Evolutionary conservation across 2,329 filamentous ascomycete species (phyloP).

Genomic region (Aspergillus pseudoterreus): DNA sequence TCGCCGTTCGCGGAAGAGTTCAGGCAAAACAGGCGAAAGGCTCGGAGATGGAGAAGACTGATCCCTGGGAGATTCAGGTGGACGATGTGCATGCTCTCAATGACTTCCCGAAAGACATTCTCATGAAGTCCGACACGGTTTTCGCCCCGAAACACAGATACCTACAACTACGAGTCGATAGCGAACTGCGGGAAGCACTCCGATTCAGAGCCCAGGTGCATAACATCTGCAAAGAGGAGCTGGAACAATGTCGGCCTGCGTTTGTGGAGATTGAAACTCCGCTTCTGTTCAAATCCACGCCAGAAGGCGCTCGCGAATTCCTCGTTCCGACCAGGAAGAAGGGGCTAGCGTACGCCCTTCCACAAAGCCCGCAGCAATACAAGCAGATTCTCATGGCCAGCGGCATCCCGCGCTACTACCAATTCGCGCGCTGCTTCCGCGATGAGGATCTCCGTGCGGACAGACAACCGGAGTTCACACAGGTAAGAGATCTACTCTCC

Average conservation of each 20-base stretch:
- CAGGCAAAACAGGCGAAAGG: constrained; percentile 36
- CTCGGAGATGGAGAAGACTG: constrained; percentile 25
- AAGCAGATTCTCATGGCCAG: constrained; percentile 97
- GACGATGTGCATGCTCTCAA: constrained; percentile 66
- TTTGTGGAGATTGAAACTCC: constrained; percentile 88
- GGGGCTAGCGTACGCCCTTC: constrained; percentile 81
- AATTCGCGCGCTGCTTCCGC: constrained; percentile 91
- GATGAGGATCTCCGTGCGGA: constrained; percentile 93
- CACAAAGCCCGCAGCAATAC: constrained; percentile 96
- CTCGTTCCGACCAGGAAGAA: constrained; percentile 77
- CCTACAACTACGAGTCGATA: constrained; percentile 76
- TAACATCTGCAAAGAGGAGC: constrained; percentile 50
- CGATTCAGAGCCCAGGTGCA: constrained; percentile 63
- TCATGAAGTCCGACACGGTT: constrained; percentile 68
- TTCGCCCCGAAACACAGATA: constrained; percentile 76
- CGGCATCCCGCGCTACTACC: constrained; percentile 77
- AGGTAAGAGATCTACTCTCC: constrained; percentile 49
- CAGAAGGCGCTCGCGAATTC: constrained; percentile 92
- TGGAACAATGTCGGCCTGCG: constrained; percentile 49
- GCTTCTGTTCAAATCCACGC: constrained; percentile 92
- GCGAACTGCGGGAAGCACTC: constrained; percentile 64
- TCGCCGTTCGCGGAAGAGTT: constrained; percentile 51
- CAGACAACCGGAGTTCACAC: constrained; percentile 93
- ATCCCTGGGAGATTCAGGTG: constrained; percentile 58
- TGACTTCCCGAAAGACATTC: constrained; percentile 68